These are phyloP conservation scores for Dalbergia oliveri DNA, from an alignment of 306 rosid species.

Conservation along the genomic window DNA sequence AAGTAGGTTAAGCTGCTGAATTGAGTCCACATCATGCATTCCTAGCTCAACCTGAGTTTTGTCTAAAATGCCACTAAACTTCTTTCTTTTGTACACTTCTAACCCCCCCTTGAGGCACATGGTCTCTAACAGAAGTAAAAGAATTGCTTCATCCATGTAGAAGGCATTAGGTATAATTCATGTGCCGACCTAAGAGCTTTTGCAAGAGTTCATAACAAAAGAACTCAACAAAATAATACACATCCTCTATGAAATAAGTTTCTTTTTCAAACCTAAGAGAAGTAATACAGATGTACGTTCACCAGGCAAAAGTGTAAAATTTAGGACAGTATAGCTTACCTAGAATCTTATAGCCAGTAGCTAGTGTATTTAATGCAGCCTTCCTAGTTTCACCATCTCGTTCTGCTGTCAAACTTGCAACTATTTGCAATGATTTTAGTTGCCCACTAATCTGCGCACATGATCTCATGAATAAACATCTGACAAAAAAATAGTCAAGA, in stretches of 20 bases:
- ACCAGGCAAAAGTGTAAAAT: neutral
- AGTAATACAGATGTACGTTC: neutral
- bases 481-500: neutral
- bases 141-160: slow-evolving; percentile 29
- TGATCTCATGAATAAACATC: slow-evolving; percentile 38
- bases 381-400: slow-evolving; percentile 97
- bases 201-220: neutral
- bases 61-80: no score
- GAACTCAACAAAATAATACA: slow-evolving; percentile 25
- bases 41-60: no score
- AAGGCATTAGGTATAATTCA: neutral
- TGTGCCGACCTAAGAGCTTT: neutral
- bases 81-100: no score
- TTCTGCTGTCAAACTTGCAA: slow-evolving; percentile 96
- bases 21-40: no score
- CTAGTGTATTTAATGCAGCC: slow-evolving; percentile 95
- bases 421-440: slow-evolving; percentile 87
- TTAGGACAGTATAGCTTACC: slow-evolving; percentile 61
- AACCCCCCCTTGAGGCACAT: no score
- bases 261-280: neutral
- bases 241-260: neutral
- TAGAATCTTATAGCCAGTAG: slow-evolving; percentile 97
- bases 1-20: no score
- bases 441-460: slow-evolving; percentile 87
- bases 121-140: neutral